phyloP scores from a whole-genome alignment of 2,329 filamentous ascomycete species.

The Zasmidium citrigriseum region DNA sequence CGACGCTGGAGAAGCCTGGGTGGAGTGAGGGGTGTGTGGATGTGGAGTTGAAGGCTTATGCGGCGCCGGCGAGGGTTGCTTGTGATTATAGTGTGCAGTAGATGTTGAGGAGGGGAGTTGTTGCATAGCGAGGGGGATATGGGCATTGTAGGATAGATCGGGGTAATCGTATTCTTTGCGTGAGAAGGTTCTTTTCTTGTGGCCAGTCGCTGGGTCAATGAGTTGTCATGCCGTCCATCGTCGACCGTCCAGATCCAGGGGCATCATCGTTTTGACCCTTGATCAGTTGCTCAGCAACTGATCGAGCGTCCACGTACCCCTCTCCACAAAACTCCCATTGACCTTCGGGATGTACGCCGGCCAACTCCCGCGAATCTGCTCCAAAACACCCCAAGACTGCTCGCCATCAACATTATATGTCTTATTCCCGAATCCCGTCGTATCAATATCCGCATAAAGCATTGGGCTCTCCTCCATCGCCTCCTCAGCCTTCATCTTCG shows the following conservation, averaged over 20 bases:
- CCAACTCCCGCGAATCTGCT: neutral
- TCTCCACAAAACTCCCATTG: neutral
- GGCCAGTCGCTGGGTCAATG: no score
- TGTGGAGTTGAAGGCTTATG: slow-evolving; percentile 4
- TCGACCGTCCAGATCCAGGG: no score
- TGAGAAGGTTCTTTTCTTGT: no score
- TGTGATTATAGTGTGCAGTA: neutral
- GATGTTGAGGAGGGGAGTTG: neutral
- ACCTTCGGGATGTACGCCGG: neutral
- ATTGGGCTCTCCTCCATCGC: neutral
- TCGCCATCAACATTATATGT: slow-evolving; percentile 4
- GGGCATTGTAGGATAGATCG: neutral
- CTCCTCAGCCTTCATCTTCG: neutral
- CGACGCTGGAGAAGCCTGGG: neutral
- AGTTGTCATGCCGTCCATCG: no score
- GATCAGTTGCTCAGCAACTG: no score
- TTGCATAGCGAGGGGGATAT: neutral
- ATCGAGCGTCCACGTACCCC: no score
- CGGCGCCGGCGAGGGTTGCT: neutral
- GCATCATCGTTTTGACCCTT: no score
- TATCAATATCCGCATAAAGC: neutral
- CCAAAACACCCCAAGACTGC: neutral
- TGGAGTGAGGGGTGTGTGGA: slow-evolving; percentile 1
- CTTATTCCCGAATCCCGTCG: neutral
- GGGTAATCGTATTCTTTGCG: no score